phyloP scores from a whole-genome alignment of 352 stramenopile genomes.

The Pythium oligandrum region DNA sequence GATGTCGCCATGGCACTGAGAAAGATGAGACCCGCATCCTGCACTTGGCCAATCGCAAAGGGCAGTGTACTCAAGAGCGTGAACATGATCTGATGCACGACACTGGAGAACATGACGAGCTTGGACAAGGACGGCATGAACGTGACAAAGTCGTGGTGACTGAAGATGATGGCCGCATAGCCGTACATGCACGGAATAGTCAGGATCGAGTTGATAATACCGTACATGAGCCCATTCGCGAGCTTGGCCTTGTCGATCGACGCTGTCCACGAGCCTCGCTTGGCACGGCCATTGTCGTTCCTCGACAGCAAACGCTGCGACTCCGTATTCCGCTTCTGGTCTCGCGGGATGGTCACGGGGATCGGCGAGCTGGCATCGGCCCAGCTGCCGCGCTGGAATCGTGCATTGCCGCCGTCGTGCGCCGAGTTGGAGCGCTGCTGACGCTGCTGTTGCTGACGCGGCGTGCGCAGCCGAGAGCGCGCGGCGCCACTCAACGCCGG shows the following conservation, averaged over 20 bases:
- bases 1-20: constrained; percentile 92
- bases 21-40: constrained; percentile 98
- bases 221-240: constrained; percentile 28
- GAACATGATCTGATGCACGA: constrained; percentile 92
- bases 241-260: constrained; percentile 35
- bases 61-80: constrained; percentile 88
- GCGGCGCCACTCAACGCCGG: constrained; percentile 57
- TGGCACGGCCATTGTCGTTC: constrained; percentile 23
- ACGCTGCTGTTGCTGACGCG: constrained; percentile 16
- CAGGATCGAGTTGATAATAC: constrained; percentile 93
- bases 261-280: constrained; percentile 21
- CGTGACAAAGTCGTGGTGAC: constrained; percentile 81
- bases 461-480: constrained; percentile 33
- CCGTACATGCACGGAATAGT: constrained; percentile 93
- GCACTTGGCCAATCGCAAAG: constrained; percentile 97
- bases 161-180: constrained; percentile 96
- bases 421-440: constrained; percentile 10
- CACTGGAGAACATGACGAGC: constrained; percentile 94
- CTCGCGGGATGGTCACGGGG: too few relatives aligned
- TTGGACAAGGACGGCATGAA: constrained; percentile 92
- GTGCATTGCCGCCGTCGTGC: constrained; percentile 3
- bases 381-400: constrained; percentile 10
- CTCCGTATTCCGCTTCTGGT: too few relatives aligned
- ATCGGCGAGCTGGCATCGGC: constrained; percentile 10
- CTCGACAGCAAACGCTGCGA: constrained; percentile 5